Evolutionary conservation across 345 rosid genomes (phyloP).

Genomic region (Dipteronia sinensis): DNA sequence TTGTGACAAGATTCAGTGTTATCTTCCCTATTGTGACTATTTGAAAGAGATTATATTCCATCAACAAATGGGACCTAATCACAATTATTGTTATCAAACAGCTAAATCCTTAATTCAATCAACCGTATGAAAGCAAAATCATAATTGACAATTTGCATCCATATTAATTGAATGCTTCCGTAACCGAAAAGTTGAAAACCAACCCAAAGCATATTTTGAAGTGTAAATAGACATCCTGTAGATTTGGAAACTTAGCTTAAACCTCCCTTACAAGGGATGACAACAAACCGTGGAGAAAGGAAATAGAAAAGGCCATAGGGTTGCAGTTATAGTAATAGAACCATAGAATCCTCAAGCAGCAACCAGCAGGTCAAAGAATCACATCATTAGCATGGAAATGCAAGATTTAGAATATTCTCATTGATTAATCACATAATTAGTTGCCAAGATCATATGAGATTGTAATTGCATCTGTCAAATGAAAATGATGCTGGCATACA

Average conservation of each 20-base stretch:
- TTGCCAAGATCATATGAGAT: neutral
- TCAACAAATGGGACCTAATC: slow-evolving; percentile 13
- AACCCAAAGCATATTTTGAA: neutral
- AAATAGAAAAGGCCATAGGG: neutral
- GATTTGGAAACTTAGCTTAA: neutral
- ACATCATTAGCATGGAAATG: neutral
- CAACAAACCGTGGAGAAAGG: neutral
- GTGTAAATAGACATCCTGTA: neutral
- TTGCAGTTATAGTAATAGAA: neutral
- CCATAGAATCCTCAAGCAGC: neutral
- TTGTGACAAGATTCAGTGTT: slow-evolving; percentile 22
- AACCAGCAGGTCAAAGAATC: neutral
- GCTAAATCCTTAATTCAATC: slow-evolving; percentile 19
- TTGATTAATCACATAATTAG: neutral
- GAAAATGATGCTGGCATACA: neutral
- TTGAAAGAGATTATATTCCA: slow-evolving; percentile 19
- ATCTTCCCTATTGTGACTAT: slow-evolving; percentile 14
- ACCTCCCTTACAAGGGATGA: neutral
- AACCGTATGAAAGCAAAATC: neutral
- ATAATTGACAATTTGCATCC: neutral
- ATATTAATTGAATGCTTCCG: neutral
- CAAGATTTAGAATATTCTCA: neutral
- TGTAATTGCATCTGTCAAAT: slow-evolving; percentile 2
- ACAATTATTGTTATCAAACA: neutral
- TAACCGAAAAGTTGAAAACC: neutral